Evolutionary conservation across 108 stramenopile genomes (phyloP).

Genomic region (Stephanodiscus minutulus): DNA sequence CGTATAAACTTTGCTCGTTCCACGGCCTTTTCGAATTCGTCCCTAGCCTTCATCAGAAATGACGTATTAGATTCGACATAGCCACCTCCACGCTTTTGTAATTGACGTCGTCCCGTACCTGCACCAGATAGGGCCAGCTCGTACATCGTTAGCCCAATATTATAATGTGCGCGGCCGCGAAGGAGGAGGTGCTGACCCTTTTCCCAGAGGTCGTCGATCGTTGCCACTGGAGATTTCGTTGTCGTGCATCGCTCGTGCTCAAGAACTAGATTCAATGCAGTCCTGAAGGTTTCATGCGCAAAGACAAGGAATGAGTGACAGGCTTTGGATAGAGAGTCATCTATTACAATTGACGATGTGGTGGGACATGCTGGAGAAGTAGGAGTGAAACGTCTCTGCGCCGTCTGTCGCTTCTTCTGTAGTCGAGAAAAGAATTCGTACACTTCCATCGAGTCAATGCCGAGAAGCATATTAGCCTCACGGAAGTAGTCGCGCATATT

Average conservation of each 20-base stretch:
- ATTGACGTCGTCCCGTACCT: not conserved
- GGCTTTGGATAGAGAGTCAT: slow-evolving; percentile 20
- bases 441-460: slow-evolving; percentile 22
- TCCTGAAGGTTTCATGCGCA: slow-evolving; percentile 34
- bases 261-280: slow-evolving; percentile 22
- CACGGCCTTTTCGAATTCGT: slow-evolving; percentile 18
- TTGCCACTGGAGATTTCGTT: slow-evolving; percentile 1
- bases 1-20: slow-evolving; percentile 14
- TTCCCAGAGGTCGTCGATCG: slow-evolving; percentile 21
- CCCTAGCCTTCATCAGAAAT: slow-evolving; percentile 2
- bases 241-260: slow-evolving; percentile 20
- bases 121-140: slow-evolving; percentile 21
- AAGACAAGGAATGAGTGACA: slow-evolving; percentile 20
- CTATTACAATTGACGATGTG: too few relatives aligned
- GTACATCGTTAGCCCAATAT: slow-evolving; percentile 28
- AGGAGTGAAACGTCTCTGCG: not conserved
- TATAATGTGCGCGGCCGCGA: slow-evolving; percentile 35
- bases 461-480: slow-evolving; percentile 41
- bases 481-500: slow-evolving; percentile 28
- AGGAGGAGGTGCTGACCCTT: slow-evolving; percentile 40
- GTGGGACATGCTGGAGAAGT: not conserved
- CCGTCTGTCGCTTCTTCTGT: slow-evolving; percentile 1
- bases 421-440: slow-evolving; percentile 18
- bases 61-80: not conserved
- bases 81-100: not conserved